phyloP scores from a whole-genome alignment of 352 stramenopile genomes.

The Globisporangium echinulatum region DNA sequence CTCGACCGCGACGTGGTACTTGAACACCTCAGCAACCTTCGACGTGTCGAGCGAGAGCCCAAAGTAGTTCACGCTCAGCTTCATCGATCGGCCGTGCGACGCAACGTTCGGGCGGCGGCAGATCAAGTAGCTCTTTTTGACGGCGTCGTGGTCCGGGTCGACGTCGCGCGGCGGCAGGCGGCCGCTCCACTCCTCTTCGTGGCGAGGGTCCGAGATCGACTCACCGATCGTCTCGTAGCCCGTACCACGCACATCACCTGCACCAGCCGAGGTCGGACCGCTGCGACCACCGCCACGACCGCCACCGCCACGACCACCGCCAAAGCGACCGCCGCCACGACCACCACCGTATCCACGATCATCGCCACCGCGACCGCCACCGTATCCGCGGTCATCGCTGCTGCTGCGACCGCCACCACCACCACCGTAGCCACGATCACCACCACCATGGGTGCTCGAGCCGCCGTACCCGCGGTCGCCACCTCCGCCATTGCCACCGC shows the following conservation, averaged over 20 bases:
- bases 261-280: slow-evolving; percentile 21
- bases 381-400: slow-evolving; percentile 2
- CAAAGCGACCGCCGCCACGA: slow-evolving; percentile 19
- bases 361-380: slow-evolving; percentile 9
- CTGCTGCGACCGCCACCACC: neutral
- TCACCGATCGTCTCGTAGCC: slow-evolving; percentile 52
- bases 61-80: slow-evolving; percentile 65
- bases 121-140: slow-evolving; percentile 38
- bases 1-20: slow-evolving; percentile 66
- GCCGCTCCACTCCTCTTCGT: slow-evolving; percentile 46
- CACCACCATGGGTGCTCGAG: slow-evolving; percentile 7
- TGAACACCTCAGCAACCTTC: slow-evolving; percentile 46
- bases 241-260: slow-evolving; percentile 29
- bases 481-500: neutral
- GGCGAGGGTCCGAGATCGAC: slow-evolving; percentile 38
- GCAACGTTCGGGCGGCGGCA: slow-evolving; percentile 36
- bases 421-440: slow-evolving; percentile 4
- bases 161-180: slow-evolving; percentile 26
- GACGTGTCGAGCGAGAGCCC: slow-evolving; percentile 35
- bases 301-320: slow-evolving; percentile 23
- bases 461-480: slow-evolving; percentile 7
- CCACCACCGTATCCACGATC: slow-evolving; percentile 9
- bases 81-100: slow-evolving; percentile 24
- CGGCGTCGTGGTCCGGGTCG: slow-evolving; percentile 27
- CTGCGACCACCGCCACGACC: slow-evolving; percentile 25